Base-by-base conservation (phyloP, 495 filamentous ascomycete species). In the Diplogelasinospora grovesii region DNA sequence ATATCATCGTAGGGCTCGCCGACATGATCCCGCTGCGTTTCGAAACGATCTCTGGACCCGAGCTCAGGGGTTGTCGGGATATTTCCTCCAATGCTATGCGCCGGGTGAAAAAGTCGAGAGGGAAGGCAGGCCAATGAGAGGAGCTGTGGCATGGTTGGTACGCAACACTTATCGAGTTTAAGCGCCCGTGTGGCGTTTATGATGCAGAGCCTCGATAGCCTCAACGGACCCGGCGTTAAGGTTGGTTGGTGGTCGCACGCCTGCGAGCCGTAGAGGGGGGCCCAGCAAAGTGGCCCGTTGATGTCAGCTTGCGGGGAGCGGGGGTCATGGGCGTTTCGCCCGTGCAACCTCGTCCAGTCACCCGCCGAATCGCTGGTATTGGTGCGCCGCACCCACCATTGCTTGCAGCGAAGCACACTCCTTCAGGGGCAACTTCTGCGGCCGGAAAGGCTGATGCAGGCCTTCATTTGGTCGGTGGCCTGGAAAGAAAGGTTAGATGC, bases 181-280 rank as follows among this genome's bases (percentile, higher is more conserved):
- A 57, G 47, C 50, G 53, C 53, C 49, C 39, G 33, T 14, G 13
- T 32, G 39, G 53, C 46, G 52, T 43, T 27, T 37, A 43, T 27
- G 20, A 50, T 27, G 51, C 39, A 54, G 44, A 41, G 41, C 22
- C 44, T 42, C 41, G 46, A 33, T 29, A 22, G 16, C 7, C 24
- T 35, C 22, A 32, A 34, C 37, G 40, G 26, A 43, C 22, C 34
- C 22, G 49, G 54, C 54, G 51, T 39, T 48, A 45, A 48, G 42
- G 26, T 25, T 31, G 34, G 28, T 46, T 18, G 38, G 47, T 41
- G 27, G 34, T 24, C 36, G 36, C 24, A 22, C 33, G 25, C 39
- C 22, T 18, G 28, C 20, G 14, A 20, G 13, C 16, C 23, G 25
- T 13, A 22, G 23, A 26, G 35, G 22, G 27, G 28, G 43, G 27